These are phyloP conservation scores for Phoma herbarum DNA, from an alignment of 2,329 filamentous ascomycete species.

Conservation along the genomic window DNA sequence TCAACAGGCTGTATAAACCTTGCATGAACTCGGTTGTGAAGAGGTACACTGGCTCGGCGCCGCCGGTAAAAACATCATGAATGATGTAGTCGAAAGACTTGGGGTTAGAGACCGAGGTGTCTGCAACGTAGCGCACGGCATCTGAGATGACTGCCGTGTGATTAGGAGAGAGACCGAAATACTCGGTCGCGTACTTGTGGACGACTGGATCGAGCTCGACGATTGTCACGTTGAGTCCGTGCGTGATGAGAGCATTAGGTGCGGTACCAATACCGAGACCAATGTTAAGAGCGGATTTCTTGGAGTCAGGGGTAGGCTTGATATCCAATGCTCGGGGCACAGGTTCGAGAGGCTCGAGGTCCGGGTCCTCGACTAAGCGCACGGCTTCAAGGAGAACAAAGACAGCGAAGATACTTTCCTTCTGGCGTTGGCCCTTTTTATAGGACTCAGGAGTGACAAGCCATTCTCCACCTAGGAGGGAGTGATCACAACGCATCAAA, in stretches of 20 bases:
- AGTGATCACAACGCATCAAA: conserved; percentile 92
- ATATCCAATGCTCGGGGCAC: conserved; percentile 46
- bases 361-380: conserved; percentile 70
- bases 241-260: conserved; percentile 83
- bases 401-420: conserved; percentile 93
- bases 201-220: conserved; percentile 95
- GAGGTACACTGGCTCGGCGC: conserved; percentile 85
- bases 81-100: conserved; percentile 86
- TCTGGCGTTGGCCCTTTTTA: conserved; percentile 60
- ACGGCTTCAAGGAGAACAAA: conserved; percentile 96
- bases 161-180: conserved; percentile 81
- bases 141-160: conserved; percentile 84
- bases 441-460: conserved; percentile 60
- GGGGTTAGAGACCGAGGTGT: conserved; percentile 57
- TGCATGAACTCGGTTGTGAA: conserved; percentile 88
- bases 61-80: conserved; percentile 97
- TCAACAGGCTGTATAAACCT: conserved; percentile 74
- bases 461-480: conserved; percentile 93
- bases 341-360: conserved; percentile 9
- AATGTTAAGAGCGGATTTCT: conserved; percentile 84
- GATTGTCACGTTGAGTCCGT: conserved; percentile 91
- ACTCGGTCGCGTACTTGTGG: conserved; percentile 80
- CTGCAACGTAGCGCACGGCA: conserved; percentile 73
- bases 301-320: conserved; percentile 63
- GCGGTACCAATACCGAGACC: conserved; percentile 93